Evolutionary conservation across 2,329 filamentous ascomycete species (phyloP), one percentile per base, ranked within the genome.

Genomic region (Juglanconis oblonga): DNA sequence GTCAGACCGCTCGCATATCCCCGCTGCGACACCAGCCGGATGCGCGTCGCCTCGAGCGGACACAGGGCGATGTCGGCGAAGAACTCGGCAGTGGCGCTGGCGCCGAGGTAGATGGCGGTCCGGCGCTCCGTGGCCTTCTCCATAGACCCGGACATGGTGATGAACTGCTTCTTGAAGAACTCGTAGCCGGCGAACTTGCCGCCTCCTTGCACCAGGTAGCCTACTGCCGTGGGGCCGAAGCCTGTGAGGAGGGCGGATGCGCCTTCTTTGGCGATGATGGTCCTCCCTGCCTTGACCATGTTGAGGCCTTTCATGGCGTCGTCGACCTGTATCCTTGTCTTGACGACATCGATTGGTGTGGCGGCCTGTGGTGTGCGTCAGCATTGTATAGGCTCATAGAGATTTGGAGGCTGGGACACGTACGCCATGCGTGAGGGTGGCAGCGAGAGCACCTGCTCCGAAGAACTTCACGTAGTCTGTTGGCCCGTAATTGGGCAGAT

Each of bases 121-220:
- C 81, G 78, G 62, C 72, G 70, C 11, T 69, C 64, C 24, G 77
- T 75, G 44, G 80, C 79, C 61, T 68, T 71, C 33, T 80, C 77
- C 36, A 76, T 76, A 0, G 78, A 79, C 49, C 79, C 91, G 62
- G 90, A 77, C 61, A 85, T 69, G 74, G 88, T 84, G 76, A 96
- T 92, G 74, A 85, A 88, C 76, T 89, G 86, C 79, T 94, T 89
- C 85, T 96, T 96, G 88, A 96, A 96, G 82, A 92, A 91, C 79
- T 96, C 91, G 79, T 96, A 96, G 70, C 91, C 91, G 70, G 90
- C 90, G 77, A 96, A 96, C 81, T 96, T 96, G 82, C 89, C 89
- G 68, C 91, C 91, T 72, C 91, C 91, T 78, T 96, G 91, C 61
- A 95, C 87, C 77, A 95, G 90, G 79, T 96, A 96, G 72, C 91